These are phyloP conservation scores for Inga oerstediana DNA, from an alignment of 306 rosid species.

Conservation along the genomic window DNA sequence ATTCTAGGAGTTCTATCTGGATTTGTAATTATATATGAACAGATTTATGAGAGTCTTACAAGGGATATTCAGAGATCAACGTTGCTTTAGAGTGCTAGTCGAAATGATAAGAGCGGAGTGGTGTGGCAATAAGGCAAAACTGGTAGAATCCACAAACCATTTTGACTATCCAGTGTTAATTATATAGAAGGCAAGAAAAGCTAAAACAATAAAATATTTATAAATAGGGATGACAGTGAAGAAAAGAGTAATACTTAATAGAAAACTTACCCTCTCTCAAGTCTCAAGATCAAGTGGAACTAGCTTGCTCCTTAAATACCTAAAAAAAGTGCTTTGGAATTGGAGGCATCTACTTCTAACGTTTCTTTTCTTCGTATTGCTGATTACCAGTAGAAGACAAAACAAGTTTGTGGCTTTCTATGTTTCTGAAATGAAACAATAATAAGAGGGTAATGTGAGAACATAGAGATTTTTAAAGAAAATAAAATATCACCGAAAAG, in stretches of 20 bases:
- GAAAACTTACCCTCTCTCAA: constrained; percentile 34
- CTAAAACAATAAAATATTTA: constrained; percentile 13
- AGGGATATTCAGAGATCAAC: constrained; percentile 2
- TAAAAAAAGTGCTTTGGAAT: constrained; percentile 45
- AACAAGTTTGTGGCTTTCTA: constrained; percentile 36
- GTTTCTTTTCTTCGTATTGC: constrained; percentile 39
- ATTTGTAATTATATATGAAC: not conserved
- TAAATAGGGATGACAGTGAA: constrained; percentile 23
- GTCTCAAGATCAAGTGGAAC: constrained; percentile 39
- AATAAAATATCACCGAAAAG: constrained; percentile 10
- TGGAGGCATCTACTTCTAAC: constrained; percentile 44
- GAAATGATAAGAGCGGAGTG: not conserved
- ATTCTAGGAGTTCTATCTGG: not conserved
- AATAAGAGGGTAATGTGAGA: constrained; percentile 29
- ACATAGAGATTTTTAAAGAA: not conserved
- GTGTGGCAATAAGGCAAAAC: constrained; percentile 21
- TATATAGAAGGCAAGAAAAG: constrained; percentile 14
- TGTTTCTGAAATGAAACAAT: constrained; percentile 37
- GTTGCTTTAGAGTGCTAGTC: not conserved
- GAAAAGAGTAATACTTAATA: constrained; percentile 14
- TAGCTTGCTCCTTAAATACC: constrained; percentile 30
- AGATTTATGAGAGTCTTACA: constrained; percentile 1
- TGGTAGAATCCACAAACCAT: constrained; percentile 26
- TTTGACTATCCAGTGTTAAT: constrained; percentile 17
- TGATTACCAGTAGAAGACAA: constrained; percentile 50